Evolutionary conservation across 1,284 basidiomycete genomes (phyloP), one percentile per base, ranked within the genome.

Genomic region (Sanguinoderma infundibulare): DNA sequence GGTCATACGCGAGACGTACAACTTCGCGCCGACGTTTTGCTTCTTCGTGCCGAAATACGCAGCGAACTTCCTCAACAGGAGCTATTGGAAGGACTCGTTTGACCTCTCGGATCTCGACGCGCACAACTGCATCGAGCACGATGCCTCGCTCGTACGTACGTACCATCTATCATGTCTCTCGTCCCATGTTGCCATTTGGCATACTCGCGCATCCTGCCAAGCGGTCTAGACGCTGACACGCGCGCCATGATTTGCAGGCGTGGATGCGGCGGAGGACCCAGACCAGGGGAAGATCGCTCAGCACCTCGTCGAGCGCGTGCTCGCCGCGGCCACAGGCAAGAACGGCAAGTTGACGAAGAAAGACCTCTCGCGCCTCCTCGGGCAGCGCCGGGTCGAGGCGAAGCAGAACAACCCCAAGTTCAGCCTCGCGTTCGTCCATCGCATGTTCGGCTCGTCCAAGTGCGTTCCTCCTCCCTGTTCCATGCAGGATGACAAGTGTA

Each of bases 61-160:
- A 1, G 88, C 90, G 3, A 72, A 77, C 17, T 78, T 87, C 73
- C 70, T 92, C 58, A 78, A 80, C 5, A 83, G 81, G 62, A 77
- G 75, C 32, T 91, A 90, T 67, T 69, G 64, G 55, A 79, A 76
- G 47, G 90, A 86, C 59, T 83, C 75, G 2, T 85, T 90, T 63
- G 83, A 91, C 67, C 77, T 92, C 17, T 73, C 77, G 10, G 89
- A 91, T 50, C 77, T 92, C 35, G 80, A 83, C 67, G 70, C 87
- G 15, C 90, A 92, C 71, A 91, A 91, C 63, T 87, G 86, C 4
- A 92, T 92, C 60, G 90, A 92, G 66, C 91, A 92, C 64, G 90
- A 92, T 64, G 90, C 78, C 0, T 91, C 89, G 7, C 77, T 92
- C 24, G 82, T 83, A 32, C 83, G 90, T 91, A 71, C 26, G 61